These are phyloP conservation scores for Yamadazyma epiphylla DNA, from an alignment of 1,139 yeast genomes.

Conservation along the genomic window DNA sequence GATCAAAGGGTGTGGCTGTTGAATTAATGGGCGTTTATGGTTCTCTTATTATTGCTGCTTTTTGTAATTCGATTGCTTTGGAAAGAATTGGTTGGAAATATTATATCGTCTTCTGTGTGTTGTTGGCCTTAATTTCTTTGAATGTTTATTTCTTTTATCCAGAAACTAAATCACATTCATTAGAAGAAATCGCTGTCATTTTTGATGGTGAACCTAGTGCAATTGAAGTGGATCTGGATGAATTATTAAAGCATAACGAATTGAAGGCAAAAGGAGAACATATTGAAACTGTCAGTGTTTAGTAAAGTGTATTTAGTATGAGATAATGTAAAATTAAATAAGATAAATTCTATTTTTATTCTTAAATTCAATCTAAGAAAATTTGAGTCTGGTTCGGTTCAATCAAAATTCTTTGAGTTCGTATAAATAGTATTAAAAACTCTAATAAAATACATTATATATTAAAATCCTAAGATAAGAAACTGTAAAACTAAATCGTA, in stretches of 20 bases:
- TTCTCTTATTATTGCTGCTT: constrained; percentile 25
- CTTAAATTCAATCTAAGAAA: no score
- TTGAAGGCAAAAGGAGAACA: constrained; percentile 4
- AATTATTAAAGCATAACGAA: constrained; percentile 4
- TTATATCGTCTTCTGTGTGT: constrained; percentile 40
- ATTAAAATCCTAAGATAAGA: no score
- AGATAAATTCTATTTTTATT: no score
- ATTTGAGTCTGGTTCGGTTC: no score
- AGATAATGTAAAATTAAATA: no score
- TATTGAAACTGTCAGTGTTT: constrained; percentile 2
- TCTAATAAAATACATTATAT: no score
- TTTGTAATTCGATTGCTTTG: constrained; percentile 25
- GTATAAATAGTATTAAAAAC: no score
- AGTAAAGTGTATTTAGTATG: neutral
- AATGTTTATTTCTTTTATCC: constrained; percentile 39
- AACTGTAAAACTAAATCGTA: no score
- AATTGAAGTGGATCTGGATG: constrained; percentile 5
- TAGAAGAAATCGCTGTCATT: constrained; percentile 34
- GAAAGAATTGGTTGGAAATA: constrained; percentile 40
- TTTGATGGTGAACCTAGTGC: constrained; percentile 9
- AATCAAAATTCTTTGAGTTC: no score
- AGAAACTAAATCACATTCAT: constrained; percentile 44
- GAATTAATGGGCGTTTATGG: constrained; percentile 39
- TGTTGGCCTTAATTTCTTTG: constrained; percentile 32
- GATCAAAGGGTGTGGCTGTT: constrained; percentile 34